Base-by-base conservation (phyloP, 768 basidiomycete species). In the Boletus tomentosulus region DNA sequence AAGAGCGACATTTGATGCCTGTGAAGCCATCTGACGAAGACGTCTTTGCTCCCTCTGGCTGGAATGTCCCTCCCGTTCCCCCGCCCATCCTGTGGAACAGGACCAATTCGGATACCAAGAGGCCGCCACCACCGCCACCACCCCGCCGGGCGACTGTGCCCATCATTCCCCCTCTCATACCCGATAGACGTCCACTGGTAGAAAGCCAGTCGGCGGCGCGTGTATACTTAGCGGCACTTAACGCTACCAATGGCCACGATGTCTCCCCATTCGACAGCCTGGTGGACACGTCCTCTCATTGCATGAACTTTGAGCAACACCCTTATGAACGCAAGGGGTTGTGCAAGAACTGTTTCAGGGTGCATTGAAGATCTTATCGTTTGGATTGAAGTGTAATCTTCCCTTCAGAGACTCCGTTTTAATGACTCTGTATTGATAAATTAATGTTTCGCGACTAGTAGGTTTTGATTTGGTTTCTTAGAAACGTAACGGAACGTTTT, bases 201-300 rank as follows among this genome's bases (percentile, higher is more conserved):
- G 56, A 54, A 38, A 57, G 10, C 8, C 31, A 31, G 52, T 51
- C 62, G 53, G 50, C 61, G 6, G 49, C 54, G 37, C 62, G 65
- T 16, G 54, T 63, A 35, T 65, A 65, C 46, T 43, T 66, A 46
- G 60, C 69, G 4, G 64, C 74, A 15, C 55, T 66, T 16, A 73
- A 67, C 49, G 66, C 66, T 48, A 31, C 46, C 33, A 65, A 69
- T 50, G 65, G 63, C 15, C 73, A 78, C 52, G 76, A 82, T 54
- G 68, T 72, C 34, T 85, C 85, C 45, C 84, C 86, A 24, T 88
- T 88, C 56, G 85, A 87, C 59, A 86, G 84, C 61, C 73, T 77
- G 37, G 71, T 73, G 30, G 84, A 87, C 57, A 65, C 79, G 37
- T 68, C 71, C 24, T 60, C 57, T 22, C 72, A 69, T 10, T 86